phyloP scores from a whole-genome alignment of 2,329 filamentous ascomycete genomes.

The Botrytis elliptica region DNA sequence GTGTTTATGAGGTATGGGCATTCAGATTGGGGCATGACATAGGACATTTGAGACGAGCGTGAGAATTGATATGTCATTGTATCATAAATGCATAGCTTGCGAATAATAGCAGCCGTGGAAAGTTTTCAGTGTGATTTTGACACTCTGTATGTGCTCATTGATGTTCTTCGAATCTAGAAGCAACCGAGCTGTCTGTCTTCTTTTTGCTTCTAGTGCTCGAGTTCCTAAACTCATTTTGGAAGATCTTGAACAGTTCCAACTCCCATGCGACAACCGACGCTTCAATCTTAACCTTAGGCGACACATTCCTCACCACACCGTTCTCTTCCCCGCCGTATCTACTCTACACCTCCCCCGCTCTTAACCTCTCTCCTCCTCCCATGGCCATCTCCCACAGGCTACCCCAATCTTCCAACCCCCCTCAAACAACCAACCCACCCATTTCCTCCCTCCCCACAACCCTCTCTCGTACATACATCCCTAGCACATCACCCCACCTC shows the following conservation, averaged over 20 bases:
- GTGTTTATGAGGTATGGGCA: slow-evolving; percentile 30
- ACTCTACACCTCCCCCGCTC: slow-evolving; percentile 43
- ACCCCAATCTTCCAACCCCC: slow-evolving; percentile 12
- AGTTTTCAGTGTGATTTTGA: slow-evolving; percentile 1
- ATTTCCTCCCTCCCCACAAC: slow-evolving; percentile 62
- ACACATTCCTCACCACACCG: neutral
- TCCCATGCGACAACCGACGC: neutral
- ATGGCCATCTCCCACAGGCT: neutral
- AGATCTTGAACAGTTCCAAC: neutral
- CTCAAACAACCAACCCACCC: slow-evolving; percentile 59
- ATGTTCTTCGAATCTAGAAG: neutral
- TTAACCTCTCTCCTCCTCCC: neutral
- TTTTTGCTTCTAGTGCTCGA: too few relatives aligned
- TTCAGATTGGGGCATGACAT: slow-evolving; percentile 21
- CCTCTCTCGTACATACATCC: slow-evolving; percentile 53
- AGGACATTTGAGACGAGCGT: slow-evolving; percentile 7
- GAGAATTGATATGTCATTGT: slow-evolving; percentile 35
- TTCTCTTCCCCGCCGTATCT: neutral
- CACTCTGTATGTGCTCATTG: neutral
- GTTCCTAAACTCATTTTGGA: neutral
- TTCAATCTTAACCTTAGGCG: neutral
- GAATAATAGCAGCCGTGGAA: slow-evolving; percentile 26
- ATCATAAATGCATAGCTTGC: slow-evolving; percentile 39
- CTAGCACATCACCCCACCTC: slow-evolving; percentile 59
- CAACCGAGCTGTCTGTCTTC: neutral